These are phyloP conservation scores for Penicillium robsamsonii DNA, from an alignment of 495 filamentous ascomycete species.

Conservation along the genomic window DNA sequence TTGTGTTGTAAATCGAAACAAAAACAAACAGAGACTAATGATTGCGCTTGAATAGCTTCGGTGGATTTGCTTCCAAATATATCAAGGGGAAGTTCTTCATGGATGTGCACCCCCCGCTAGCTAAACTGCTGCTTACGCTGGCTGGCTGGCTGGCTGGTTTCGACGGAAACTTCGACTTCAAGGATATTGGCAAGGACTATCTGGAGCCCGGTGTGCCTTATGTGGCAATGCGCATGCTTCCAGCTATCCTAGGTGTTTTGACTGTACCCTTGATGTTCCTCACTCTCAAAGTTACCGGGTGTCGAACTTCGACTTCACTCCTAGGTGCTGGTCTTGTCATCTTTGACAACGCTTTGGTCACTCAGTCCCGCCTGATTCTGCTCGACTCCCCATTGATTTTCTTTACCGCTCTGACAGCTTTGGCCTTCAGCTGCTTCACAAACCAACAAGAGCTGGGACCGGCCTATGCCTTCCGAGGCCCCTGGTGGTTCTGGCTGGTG, in stretches of 20 bases:
- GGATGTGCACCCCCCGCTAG: constrained; percentile 98
- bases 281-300: constrained; percentile 87
- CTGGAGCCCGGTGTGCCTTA: constrained; percentile 92
- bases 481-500: constrained; percentile 98
- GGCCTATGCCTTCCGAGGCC: constrained; percentile 74
- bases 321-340: constrained; percentile 83
- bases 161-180: constrained; percentile 95
- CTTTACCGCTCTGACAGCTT: constrained; percentile 86
- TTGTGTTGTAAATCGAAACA: background rate
- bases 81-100: constrained; percentile 99
- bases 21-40: constrained; percentile 7
- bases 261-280: constrained; percentile 90
- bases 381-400: constrained; percentile 94
- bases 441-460: constrained; percentile 96
- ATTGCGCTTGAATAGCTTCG: constrained; percentile 62
- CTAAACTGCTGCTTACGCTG: constrained; percentile 91
- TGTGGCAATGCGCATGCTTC: constrained; percentile 94
- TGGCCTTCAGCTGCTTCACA: constrained; percentile 88
- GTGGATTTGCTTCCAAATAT: constrained; percentile 96
- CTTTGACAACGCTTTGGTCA: constrained; percentile 93
- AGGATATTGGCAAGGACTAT: constrained; percentile 99
- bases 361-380: constrained; percentile 91
- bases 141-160: constrained; percentile 96
- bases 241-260: constrained; percentile 81
- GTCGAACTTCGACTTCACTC: constrained; percentile 76